Evolutionary conservation across 2,329 filamentous ascomycete species (phyloP), one percentile per base, ranked within the genome.

Genomic region (Chalaropsis ovoidea): DNA sequence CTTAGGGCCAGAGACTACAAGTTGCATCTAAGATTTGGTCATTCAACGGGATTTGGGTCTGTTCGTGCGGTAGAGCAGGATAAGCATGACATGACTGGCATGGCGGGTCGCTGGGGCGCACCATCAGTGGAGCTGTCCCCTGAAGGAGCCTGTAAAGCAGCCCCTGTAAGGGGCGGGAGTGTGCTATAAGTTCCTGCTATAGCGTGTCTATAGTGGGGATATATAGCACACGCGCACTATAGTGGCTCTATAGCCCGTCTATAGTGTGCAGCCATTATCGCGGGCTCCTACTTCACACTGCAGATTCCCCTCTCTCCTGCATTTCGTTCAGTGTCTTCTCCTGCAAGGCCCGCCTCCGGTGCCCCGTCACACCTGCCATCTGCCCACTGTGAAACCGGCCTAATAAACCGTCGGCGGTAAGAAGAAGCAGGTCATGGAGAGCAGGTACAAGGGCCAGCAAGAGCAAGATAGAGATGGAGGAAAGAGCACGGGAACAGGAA

Each of bases 391-490:
- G 54, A 58, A 58, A 58, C 54, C 27, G 54, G 54, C 15, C 54
- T 58, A 58, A 58, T 58, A 58, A 58, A 58, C 54, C 24, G 54
- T 58, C 54, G 54, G 54, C 54, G 54, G 27, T 27, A 58, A 58
- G 27, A 43, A n/a, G n/a, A n/a, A n/a, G n/a, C n/a, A n/a, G n/a
- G n/a, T n/a, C n/a, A n/a, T n/a, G n/a, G n/a, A n/a, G n/a, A n/a
- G n/a, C n/a, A n/a, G n/a, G n/a, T n/a, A n/a, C n/a, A n/a, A 39
- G 35, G 8, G 35, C 1, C 5, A 10, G 35, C 4, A 10, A 10
- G 35, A 39, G 35, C 2, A 6, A 31, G 31, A 31, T 1, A 49
- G 13, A 24, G 45, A 49, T 10, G n/a, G n/a, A 49, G 45, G 45
- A 22, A 24, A 49, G 31, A 31, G 6, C 31, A 6, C 6, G 31